Conservation (phyloP, 2,329 filamentous ascomycete genomes). For the Trichoderma sp. region DNA sequence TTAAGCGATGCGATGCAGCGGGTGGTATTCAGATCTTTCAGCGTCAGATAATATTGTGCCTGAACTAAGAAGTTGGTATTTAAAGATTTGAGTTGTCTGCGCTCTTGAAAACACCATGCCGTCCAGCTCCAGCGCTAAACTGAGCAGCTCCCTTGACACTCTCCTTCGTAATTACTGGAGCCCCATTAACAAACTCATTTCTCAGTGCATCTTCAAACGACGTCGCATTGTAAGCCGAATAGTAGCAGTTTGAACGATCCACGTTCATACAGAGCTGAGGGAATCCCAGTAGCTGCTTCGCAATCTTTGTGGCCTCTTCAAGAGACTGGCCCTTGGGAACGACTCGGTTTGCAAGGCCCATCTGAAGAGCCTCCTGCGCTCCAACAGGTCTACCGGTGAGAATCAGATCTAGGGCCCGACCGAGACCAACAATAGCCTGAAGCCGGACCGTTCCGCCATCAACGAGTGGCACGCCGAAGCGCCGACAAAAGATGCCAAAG, state of each 20-base stretch:
- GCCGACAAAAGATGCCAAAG: constrained; percentile 56
- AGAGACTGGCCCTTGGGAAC: constrained; percentile 49
- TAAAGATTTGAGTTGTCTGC: constrained; percentile 14
- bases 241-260: constrained; percentile 49
- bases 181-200: constrained; percentile 39
- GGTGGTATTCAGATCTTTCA: neutral
- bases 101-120: constrained; percentile 5
- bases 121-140: constrained; percentile 6
- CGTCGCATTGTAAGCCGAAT: constrained; percentile 47
- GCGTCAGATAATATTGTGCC: neutral
- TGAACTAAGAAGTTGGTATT: neutral
- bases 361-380: constrained; percentile 48
- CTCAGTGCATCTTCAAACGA: constrained; percentile 51
- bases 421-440: constrained; percentile 50
- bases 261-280: constrained; percentile 52
- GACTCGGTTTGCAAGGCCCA: constrained; percentile 53
- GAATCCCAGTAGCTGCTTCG: constrained; percentile 46
- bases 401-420: constrained; percentile 55
- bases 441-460: constrained; percentile 52
- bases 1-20: neutral
- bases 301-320: constrained; percentile 49
- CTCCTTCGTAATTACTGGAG: neutral
- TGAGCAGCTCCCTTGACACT: constrained; percentile 5
- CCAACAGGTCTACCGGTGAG: constrained; percentile 50
- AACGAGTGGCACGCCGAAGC: constrained; percentile 36